Percentiles rank a stretch among this genome's conserved stretches.
Evolutionary conservation across 805 yeast genomes (phyloP).

Genomic region (Kluyveromyces siamensis): DNA sequence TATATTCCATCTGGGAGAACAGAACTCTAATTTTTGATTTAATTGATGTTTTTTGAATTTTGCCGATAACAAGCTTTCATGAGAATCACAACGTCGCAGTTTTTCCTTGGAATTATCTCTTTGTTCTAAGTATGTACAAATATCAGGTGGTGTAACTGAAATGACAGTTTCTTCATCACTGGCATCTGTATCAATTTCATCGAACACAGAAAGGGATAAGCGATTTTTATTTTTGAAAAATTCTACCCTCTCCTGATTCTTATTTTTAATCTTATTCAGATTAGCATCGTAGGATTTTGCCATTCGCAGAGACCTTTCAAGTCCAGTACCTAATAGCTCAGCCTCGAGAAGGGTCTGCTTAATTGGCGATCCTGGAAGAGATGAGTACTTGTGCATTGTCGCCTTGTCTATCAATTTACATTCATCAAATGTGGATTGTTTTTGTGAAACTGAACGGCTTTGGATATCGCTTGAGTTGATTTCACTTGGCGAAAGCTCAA

Average conservation of each 20-base stretch:
- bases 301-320: conserved; percentile 8
- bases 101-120: conserved; percentile 4
- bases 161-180: conserved; percentile 22
- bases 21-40: neutral
- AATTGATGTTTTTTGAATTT: neutral
- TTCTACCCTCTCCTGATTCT: conserved; percentile 5
- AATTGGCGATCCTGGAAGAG: conserved; percentile 19
- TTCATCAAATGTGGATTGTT: neutral
- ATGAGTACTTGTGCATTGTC: neutral
- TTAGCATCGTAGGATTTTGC: conserved; percentile 24
- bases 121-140: neutral
- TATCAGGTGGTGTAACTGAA: conserved; percentile 9
- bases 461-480: neutral
- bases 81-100: conserved; percentile 25
- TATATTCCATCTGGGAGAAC: neutral
- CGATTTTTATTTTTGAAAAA: conserved; percentile 27
- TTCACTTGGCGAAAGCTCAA: neutral
- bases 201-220: conserved; percentile 25
- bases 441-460: neutral
- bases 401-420: neutral
- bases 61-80: conserved; percentile 25
- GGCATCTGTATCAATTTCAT: conserved; percentile 13
- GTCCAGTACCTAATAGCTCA: neutral
- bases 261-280: conserved; percentile 9
- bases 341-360: conserved; percentile 1